phyloP scores from a whole-genome alignment of 768 basidiomycete genomes.

The Asterophora parasitica region DNA sequence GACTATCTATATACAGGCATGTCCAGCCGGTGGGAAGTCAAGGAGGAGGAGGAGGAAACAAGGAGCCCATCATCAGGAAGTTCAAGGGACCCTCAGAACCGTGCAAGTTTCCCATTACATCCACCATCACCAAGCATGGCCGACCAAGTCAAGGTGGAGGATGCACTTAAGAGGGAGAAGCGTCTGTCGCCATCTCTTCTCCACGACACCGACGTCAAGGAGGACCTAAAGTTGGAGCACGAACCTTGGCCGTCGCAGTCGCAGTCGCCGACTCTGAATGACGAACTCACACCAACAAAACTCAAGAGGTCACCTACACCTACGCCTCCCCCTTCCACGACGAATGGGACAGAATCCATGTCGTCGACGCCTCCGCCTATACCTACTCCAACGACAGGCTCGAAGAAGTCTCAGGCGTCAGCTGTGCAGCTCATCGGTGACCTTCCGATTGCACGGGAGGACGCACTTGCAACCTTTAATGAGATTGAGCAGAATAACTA shows the following conservation, averaged over 20 bases:
- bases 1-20: slow-evolving; percentile 6
- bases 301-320: slow-evolving; percentile 31
- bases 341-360: slow-evolving; percentile 30
- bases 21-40: slow-evolving; percentile 10
- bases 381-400: slow-evolving; percentile 19
- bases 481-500: slow-evolving; percentile 79
- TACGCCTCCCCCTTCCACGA: slow-evolving; percentile 28
- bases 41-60: slow-evolving; percentile 16
- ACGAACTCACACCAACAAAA: slow-evolving; percentile 29
- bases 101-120: slow-evolving; percentile 15
- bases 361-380: slow-evolving; percentile 37
- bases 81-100: slow-evolving; percentile 9
- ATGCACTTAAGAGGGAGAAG: slow-evolving; percentile 25
- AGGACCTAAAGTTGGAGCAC: slow-evolving; percentile 26
- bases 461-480: slow-evolving; percentile 66
- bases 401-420: slow-evolving; percentile 32
- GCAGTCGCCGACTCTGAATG: slow-evolving; percentile 32
- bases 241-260: slow-evolving; percentile 30
- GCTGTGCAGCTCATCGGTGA: slow-evolving; percentile 71
- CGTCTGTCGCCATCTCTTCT: slow-evolving; percentile 21
- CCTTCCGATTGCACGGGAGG: slow-evolving; percentile 72
- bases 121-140: slow-evolving; percentile 23
- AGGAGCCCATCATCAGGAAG: slow-evolving; percentile 20
- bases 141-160: slow-evolving; percentile 13
- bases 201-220: slow-evolving; percentile 28